phyloP scores from a whole-genome alignment of 1,139 yeast genomes.

The Geotrichum bryndzae region DNA sequence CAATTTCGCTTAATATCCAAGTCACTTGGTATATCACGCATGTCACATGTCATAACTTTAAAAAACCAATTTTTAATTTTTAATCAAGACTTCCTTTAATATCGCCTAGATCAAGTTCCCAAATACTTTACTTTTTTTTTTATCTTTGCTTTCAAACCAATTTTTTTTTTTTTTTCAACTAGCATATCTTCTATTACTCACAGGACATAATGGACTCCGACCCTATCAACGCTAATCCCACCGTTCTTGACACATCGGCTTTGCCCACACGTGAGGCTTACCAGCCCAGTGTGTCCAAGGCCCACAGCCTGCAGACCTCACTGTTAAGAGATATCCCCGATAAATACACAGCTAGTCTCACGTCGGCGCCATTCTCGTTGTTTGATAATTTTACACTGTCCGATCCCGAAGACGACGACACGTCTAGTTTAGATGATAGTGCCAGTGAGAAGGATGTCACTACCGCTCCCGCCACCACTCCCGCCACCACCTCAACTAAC shows the following conservation, averaged over 20 bases:
- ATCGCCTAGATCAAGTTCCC: neutral
- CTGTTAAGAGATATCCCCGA: slow-evolving; percentile 5
- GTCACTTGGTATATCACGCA: neutral
- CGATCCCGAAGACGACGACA: slow-evolving; percentile 13
- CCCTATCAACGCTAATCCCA: slow-evolving; percentile 89
- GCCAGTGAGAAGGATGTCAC: neutral
- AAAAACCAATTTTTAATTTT: neutral
- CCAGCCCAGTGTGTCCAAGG: slow-evolving; percentile 20
- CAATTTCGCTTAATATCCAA: no score
- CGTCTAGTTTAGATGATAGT: neutral
- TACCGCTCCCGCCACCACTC: neutral
- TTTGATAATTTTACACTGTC: slow-evolving; percentile 18
- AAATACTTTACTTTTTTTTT: neutral
- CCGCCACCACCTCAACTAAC: neutral
- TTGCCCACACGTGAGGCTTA: slow-evolving; percentile 61
- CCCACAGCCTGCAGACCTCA: neutral
- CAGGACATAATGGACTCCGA: slow-evolving; percentile 39
- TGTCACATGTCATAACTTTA: neutral
- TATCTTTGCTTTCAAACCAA: no score
- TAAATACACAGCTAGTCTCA: slow-evolving; percentile 2
- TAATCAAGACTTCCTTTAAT: neutral
- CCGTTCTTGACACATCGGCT: slow-evolving; percentile 65
- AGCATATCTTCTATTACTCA: neutral
- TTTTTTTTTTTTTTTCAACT: neutral
- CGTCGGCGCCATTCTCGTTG: slow-evolving; percentile 20